These are phyloP conservation scores for Alternaria triticina DNA, from an alignment of 2,329 filamentous ascomycete species.

Conservation along the genomic window DNA sequence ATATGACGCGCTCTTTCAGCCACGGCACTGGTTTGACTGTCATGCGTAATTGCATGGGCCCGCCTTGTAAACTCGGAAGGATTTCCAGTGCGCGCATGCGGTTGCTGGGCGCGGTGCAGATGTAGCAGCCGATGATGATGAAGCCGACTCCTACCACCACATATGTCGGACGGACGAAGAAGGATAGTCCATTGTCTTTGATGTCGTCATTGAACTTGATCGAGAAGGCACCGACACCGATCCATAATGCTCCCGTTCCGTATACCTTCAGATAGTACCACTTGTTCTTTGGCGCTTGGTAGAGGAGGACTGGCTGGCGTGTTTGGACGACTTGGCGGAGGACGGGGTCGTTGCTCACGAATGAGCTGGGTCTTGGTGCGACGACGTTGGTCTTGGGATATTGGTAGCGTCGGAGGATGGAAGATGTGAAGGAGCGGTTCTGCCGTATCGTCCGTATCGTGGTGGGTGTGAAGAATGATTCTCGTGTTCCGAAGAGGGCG, in stretches of 20 bases:
- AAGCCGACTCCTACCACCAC: constrained; percentile 39
- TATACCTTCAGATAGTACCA: constrained; percentile 41
- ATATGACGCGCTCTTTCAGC: constrained; percentile 35
- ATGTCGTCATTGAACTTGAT: constrained; percentile 43
- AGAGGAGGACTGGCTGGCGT: constrained; percentile 42
- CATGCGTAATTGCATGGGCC: constrained; percentile 40
- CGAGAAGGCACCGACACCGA: constrained; percentile 36
- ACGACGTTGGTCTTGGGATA: constrained; percentile 15
- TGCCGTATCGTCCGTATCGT: constrained; percentile 7
- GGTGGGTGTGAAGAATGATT: constrained; percentile 26
- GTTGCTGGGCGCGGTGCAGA: constrained; percentile 39
- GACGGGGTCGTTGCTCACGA: constrained; percentile 40
- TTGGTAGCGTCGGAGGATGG: constrained; percentile 32
- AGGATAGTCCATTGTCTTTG: constrained; percentile 36
- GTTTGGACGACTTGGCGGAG: constrained; percentile 40
- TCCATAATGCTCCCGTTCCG: constrained; percentile 29
- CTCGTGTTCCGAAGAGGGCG: constrained; percentile 35
- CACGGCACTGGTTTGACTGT: constrained; percentile 33
- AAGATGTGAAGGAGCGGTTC: constrained; percentile 33
- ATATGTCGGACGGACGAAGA: constrained; percentile 44
- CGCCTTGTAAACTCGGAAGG: constrained; percentile 37
- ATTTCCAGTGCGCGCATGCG: constrained; percentile 40
- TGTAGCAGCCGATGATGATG: constrained; percentile 38
- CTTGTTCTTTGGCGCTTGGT: constrained; percentile 35
- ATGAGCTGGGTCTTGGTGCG: constrained; percentile 13